Evolutionary conservation across 805 yeast species (phyloP), one percentile per base, ranked within the genome.

Genomic region (Tetrapisispora nanseiensis): DNA sequence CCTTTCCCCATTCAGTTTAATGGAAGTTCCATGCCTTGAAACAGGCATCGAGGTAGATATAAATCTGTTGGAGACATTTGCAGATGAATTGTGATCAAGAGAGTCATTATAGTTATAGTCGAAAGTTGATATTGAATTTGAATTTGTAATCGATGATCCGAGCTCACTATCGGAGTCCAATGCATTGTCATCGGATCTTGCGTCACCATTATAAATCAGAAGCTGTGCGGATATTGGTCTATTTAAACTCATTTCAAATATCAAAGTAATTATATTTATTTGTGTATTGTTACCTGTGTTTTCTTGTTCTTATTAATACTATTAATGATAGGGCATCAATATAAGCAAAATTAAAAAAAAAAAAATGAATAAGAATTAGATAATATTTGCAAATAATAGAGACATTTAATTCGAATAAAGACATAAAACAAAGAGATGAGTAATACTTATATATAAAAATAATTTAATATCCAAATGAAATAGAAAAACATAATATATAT

Each of bases 211-310:
- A 22, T 41, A 41, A 6, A 44, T 41, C 18, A 41, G 39, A 8
- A 47, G 23, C 16, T 47, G 50, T 10, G 48, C 50, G 11, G 44
- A 37, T 6, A 47, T 29, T 1, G 50, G 50, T 34, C 36, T 45
- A 21, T 36, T 41, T 23, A 38, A 20, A 18, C 15, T 21, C 28
- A 23, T 29, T 20, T n/a, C n/a, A n/a, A n/a, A n/a, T 9, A 12
- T 15, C 12, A 8, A 13, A 16, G 7, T 10, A 16, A 2, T 6
- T 16, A 15, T 7, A 12, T 1, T 10, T 12, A 3, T 32, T 16
- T 32, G n/a, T n/a, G n/a, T n/a, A 11, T 8, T 31, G 34, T 15
- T 18, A 9, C 7, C 8, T 30, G 19, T 15, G 20, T 30, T 30
- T 30, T 16, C 16, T 15, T 30, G 20, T 30, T 16, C 6, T 6